Percentiles rank a stretch among this genome's conserved stretches.
These are phyloP conservation scores for Xylaria digitata DNA, from an alignment of 2,329 filamentous ascomycete species.

Conservation along the genomic window DNA sequence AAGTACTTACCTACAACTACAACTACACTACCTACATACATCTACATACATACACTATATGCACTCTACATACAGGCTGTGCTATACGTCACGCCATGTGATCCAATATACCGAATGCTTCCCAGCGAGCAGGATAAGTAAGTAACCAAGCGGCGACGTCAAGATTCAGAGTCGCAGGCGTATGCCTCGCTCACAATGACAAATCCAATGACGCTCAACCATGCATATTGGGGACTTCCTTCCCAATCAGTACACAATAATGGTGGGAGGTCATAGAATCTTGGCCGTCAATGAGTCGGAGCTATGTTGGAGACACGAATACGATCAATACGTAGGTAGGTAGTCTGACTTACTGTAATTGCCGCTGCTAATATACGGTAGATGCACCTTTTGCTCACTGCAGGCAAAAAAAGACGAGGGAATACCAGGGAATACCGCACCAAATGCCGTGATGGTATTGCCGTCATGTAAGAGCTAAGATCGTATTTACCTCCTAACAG, in stretches of 20 bases:
- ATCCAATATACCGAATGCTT: constrained; percentile 2
- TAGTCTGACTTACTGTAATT: neutral
- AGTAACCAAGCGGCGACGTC: neutral
- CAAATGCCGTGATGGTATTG: neutral
- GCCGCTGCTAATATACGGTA: neutral
- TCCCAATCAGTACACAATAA: constrained; percentile 5
- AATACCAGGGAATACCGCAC: neutral
- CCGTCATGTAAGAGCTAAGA: neutral
- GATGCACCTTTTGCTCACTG: neutral
- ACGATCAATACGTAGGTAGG: neutral
- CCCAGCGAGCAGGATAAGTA: neutral
- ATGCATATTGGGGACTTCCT: constrained; percentile 9
- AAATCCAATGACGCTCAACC: constrained; percentile 4
- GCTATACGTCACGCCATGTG: constrained; percentile 14
- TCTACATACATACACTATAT: no score
- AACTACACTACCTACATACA: no score
- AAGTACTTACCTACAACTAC: no score
- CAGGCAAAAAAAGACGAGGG: neutral
- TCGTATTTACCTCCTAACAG: neutral
- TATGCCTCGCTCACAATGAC: constrained; percentile 8
- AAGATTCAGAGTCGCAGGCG: neutral
- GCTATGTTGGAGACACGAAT: neutral
- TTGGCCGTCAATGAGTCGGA: neutral
- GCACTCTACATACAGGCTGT: neutral
- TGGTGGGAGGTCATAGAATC: neutral